Percentiles rank a stretch among this genome's conserved stretches.
phyloP scores from a whole-genome alignment of 495 filamentous ascomycete genomes.

The Beverwykella pulmonaria region DNA sequence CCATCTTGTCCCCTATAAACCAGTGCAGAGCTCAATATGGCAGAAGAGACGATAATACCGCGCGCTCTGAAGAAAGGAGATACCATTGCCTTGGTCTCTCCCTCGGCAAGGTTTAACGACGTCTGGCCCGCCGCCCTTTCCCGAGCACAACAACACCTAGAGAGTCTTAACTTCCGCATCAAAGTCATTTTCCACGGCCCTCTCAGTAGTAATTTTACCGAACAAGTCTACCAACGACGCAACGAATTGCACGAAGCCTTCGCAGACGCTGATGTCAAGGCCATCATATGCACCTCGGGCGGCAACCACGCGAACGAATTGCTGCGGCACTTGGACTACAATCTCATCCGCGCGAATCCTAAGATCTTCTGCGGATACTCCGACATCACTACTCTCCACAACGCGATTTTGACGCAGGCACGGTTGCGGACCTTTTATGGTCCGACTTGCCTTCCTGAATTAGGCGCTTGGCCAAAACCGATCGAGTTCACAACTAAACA shows the following conservation, averaged over 20 bases:
- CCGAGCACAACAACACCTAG: background rate
- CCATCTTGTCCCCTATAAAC: too few relatives aligned
- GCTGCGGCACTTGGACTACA: background rate
- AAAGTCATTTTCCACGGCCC: background rate
- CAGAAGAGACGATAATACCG: background rate
- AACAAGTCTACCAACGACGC: background rate
- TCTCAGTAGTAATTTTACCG: background rate
- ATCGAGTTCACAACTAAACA: background rate
- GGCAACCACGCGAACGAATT: background rate
- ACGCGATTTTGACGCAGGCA: background rate
- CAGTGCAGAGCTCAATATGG: background rate
- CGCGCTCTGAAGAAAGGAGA: background rate
- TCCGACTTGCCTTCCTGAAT: background rate
- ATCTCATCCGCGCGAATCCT: background rate
- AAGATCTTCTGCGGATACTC: background rate
- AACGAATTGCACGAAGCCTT: background rate
- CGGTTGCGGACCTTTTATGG: background rate
- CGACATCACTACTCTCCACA: background rate
- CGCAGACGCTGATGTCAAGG: background rate
- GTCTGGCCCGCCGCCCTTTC: background rate
- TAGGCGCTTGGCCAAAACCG: background rate
- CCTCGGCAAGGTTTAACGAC: background rate
- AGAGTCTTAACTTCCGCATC: background rate
- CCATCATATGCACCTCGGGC: background rate
- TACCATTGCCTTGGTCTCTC: background rate